These are phyloP conservation scores for Nitzschia sp. DNA, from an alignment of 108 stramenopile genomes.

Conservation along the genomic window DNA sequence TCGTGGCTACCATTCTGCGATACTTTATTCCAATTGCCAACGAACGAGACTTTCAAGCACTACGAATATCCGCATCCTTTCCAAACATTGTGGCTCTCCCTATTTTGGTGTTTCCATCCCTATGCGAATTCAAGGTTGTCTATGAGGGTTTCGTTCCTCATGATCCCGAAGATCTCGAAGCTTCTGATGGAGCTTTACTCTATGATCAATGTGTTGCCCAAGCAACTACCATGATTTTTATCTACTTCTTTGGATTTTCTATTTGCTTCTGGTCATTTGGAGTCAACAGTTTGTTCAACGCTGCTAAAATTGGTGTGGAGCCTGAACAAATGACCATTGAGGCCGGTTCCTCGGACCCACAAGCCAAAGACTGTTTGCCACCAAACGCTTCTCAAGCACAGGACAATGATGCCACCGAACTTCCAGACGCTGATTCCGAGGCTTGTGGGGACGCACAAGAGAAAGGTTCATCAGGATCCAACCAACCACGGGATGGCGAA, in stretches of 20 bases:
- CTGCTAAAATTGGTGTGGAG: conserved; percentile 1
- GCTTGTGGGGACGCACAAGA: not conserved
- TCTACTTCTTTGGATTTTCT: conserved; percentile 69
- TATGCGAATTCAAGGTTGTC: conserved; percentile 72
- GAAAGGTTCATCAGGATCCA: not conserved
- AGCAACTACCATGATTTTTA: conserved; percentile 67
- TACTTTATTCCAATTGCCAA: conserved; percentile 21
- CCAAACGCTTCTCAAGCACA: not conserved
- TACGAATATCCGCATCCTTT: conserved; percentile 64
- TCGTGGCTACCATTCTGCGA: conserved; percentile 49
- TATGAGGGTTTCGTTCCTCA: conserved; percentile 38
- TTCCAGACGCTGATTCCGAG: not conserved
- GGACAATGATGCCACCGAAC: not conserved
- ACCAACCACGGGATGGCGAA: not conserved
- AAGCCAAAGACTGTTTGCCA: not conserved
- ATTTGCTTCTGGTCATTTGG: conserved; percentile 66
- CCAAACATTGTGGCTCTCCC: conserved; percentile 77
- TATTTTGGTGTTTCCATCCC: conserved; percentile 71
- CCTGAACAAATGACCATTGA: not conserved
- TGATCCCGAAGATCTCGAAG: not conserved
- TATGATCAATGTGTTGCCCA: conserved; percentile 48
- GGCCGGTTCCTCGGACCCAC: not conserved
- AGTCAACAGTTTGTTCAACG: conserved; percentile 41
- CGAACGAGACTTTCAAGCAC: conserved; percentile 44
- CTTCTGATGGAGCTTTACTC: not conserved